Base-by-base conservation (phyloP, 1,284 basidiomycete species). In the Gomphus sp. region DNA sequence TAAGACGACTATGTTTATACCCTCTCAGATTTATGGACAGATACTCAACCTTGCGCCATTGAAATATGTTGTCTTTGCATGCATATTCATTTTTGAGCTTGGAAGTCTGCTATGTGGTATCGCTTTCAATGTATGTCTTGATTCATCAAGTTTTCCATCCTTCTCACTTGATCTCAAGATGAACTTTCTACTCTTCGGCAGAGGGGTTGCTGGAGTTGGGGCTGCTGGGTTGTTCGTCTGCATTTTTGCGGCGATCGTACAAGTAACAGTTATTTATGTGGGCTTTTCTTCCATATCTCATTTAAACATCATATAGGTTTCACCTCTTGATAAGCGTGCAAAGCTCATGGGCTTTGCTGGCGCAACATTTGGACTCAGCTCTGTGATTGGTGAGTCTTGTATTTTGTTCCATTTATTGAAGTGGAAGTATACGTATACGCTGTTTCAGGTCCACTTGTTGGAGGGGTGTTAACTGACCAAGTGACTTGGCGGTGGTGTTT, bases 21-120 rank as follows among this genome's bases (percentile, higher is more conserved):
- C 28, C 25, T 28, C n/a, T 12, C 7, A 59, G 52, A 25, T 59
- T 31, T 65, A 64, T 55, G 70, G 69, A 6, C 69, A 70, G 55
- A 60, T 70, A n/a, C 59, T 69, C 25, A 64, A 58, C 52, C 55
- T 74, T 60, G 64, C 74, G 59, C 72, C 72, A 34, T 71, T 73
- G 52, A 77, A 78, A 65, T 72, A 67, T 62, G 67, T 77, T 34
- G 76, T 76, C 61, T 68, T 79, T 37, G 63, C 64, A 18, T 70
- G 76, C 45, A 72, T 81, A 56, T 63, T 73, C 45, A 60, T 73
- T 45, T 76, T 76, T 59, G 74, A 75, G 56, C 48, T 72, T 52
- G 79, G 80, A 11, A 74, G 72, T 9, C 68, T 79, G 34, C 65
- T 82, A 25, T 81, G 78, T 60, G 80, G 73, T n/a, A 73, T 77